Evolutionary conservation across 495 filamentous ascomycete species (phyloP).

Genomic region (Penicillium paradoxum): DNA sequence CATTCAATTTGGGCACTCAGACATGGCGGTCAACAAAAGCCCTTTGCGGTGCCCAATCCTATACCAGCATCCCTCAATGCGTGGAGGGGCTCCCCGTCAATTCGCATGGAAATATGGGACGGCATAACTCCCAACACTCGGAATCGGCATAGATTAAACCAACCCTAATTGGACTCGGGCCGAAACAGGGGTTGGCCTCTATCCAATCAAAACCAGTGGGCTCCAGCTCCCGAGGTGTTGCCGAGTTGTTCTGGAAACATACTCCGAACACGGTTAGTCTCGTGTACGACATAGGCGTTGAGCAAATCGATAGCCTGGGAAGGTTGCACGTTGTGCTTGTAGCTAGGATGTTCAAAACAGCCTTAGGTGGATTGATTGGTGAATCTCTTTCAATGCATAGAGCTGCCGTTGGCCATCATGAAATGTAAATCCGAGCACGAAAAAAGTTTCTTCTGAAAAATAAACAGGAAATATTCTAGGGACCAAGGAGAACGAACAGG

Average conservation of each 20-base stretch:
- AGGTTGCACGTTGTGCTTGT: background rate
- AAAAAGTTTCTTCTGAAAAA: background rate
- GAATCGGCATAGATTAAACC: background rate
- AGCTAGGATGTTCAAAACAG: background rate
- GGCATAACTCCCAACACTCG: background rate
- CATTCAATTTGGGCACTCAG: too few relatives aligned
- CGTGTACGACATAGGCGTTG: background rate
- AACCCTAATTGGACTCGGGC: too few relatives aligned
- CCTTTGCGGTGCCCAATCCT: too few relatives aligned
- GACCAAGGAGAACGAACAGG: too few relatives aligned
- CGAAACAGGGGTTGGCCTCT: too few relatives aligned
- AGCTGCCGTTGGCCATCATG: background rate
- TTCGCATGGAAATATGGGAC: too few relatives aligned
- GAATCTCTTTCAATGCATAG: background rate
- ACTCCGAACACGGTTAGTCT: background rate
- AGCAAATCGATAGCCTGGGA: background rate
- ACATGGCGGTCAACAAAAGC: too few relatives aligned
- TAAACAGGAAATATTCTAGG: too few relatives aligned
- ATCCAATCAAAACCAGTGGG: too few relatives aligned
- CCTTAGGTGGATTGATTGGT: background rate
- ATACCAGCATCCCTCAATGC: too few relatives aligned
- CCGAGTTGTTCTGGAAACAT: background rate
- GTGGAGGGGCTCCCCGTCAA: too few relatives aligned
- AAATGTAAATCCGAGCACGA: background rate
- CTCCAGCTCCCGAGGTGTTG: too few relatives aligned